These are phyloP conservation scores for Monosporozyma yasuniensis DNA, from an alignment of 805 yeast genomes.

Conservation along the genomic window DNA sequence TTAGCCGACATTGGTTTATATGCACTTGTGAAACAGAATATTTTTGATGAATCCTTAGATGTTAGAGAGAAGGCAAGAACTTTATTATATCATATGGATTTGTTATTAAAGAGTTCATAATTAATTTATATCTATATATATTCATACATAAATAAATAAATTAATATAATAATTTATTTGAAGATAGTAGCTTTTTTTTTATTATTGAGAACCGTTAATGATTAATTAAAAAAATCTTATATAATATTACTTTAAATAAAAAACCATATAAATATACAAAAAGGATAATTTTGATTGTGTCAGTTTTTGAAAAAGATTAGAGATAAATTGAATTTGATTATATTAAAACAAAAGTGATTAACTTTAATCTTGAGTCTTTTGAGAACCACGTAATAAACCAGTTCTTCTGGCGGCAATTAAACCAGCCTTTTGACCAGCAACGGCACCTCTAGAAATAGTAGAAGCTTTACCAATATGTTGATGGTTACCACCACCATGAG, in stretches of 20 bases:
- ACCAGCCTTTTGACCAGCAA: slow-evolving; percentile 99
- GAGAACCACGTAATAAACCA: slow-evolving; percentile 99
- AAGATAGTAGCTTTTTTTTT: not conserved
- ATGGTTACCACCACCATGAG: slow-evolving; percentile 99
- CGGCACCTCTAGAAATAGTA: slow-evolving; percentile 98
- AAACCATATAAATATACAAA: slow-evolving; percentile 11
- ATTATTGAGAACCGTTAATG: slow-evolving; percentile 10
- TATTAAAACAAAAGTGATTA: slow-evolving; percentile 5
- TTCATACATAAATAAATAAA: not conserved
- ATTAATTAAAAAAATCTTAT: slow-evolving; percentile 11
- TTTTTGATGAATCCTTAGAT: slow-evolving; percentile 20
- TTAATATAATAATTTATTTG: not conserved
- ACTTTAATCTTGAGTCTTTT: slow-evolving; percentile 72
- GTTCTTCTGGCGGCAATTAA: slow-evolving; percentile 99
- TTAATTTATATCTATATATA: not conserved
- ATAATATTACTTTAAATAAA: slow-evolving; percentile 3
- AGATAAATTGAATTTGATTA: slow-evolving; percentile 2
- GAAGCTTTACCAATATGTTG: slow-evolving; percentile 99
- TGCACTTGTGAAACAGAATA: slow-evolving; percentile 23
- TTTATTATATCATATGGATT: slow-evolving; percentile 26
- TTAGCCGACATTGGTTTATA: slow-evolving; percentile 23
- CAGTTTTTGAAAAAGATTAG: slow-evolving; percentile 1
- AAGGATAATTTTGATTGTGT: slow-evolving; percentile 1
- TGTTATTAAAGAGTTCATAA: slow-evolving; percentile 9
- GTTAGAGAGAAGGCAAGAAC: slow-evolving; percentile 29